Evolutionary conservation across 768 basidiomycete species (phyloP), one percentile per base, ranked within the genome.

Genomic region (Leccinum olivaceopallidum): DNA sequence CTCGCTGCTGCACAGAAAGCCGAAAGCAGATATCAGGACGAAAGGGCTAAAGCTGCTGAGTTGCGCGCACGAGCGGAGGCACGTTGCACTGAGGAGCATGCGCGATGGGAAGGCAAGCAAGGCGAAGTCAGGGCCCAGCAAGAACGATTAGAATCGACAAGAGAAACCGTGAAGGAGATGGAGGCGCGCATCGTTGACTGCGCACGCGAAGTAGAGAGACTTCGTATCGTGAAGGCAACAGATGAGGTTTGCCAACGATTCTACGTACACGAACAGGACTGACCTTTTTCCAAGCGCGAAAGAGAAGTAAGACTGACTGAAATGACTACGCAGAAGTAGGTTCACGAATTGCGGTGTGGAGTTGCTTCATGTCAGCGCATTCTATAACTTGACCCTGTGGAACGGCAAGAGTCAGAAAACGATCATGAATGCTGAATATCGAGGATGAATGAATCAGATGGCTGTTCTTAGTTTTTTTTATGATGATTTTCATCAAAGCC

Each of bases 141-240:
- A 22, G 81, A 83, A 59, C 71, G 77, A 4, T 70, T 90, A 26
- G 83, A 85, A 26, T 76, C 76, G 1, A 75, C 82, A 20, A 79
- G 81, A 49, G 77, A 80, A 26, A 83, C 82, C 7, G 85, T 87
- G 3, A 78, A 71, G 56, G 81, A 86, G 55, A 80, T 83, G 24
- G 89, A 88, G 1, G 79, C 83, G 55, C 82, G 81, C 65, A 76
- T 92, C 56, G 81, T 85, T 55, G 85, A 86, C 57, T 92, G 92
- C 78, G 81, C 82, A n/a, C 80, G 83, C 57, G 89, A 92, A 67
- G 81, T 94, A 2, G 89, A 92, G 64, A 80, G 80, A 62, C 70
- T 92, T 55, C 77, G 89, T 32, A 76, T 78, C 20, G 80, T 85
- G 65, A 86, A 88, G 69, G 83, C 82, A 37, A 85, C 85, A 8